Base-by-base conservation (phyloP, 768 basidiomycete species). In the Rhizopogon vesiculosus region DNA sequence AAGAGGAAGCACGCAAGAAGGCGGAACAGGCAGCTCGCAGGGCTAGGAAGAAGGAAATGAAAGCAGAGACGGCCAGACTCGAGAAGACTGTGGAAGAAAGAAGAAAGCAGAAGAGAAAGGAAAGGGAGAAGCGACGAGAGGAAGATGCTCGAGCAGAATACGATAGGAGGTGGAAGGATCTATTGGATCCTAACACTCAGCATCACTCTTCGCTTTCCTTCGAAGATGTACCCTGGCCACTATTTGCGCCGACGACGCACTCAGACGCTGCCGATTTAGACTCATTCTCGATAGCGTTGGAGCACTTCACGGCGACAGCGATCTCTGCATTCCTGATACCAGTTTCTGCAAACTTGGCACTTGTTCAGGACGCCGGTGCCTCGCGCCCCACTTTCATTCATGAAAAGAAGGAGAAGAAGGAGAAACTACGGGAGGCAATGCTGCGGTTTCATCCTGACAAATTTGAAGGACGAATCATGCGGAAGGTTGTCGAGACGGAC, bases 391-490 rank as follows among this genome's bases (percentile, higher is more conserved):
- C 59, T 19, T 64, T 57, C 48, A 72, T 70, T 18, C 56, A 56
- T 19, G 65, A 67, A 35, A 80, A 75, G 67, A 81, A 77, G 64
- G 75, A 73, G 35, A 72, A 76, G 46, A 85, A 80, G 64, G 85
- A 89, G 18, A 84, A 77, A 58, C 62, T 89, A 44, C 74, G 85
- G 61, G 87, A 89, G 69, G 78, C 85, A 0, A 76, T 89, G 62
- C 67, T 89, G 25, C 83, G 87, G 18, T 91, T 87, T 66, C 89
- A 91, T 64, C 89, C 89, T 2, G 89, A 91, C 68, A 91, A 91
- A 66, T 90, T 90, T 53, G 86, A 91, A 65, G 86, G 89, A 18
- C 77, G 89, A 35, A 71, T 90, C 46, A 82, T 89, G 78, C 65
- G 66, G 48, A 73, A 75, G 5, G 74, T 89, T 6, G 62, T 60